Evolutionary conservation across 805 yeast genomes (phyloP), one percentile per base, ranked within the genome.

Genomic region (Candida maltosa): DNA sequence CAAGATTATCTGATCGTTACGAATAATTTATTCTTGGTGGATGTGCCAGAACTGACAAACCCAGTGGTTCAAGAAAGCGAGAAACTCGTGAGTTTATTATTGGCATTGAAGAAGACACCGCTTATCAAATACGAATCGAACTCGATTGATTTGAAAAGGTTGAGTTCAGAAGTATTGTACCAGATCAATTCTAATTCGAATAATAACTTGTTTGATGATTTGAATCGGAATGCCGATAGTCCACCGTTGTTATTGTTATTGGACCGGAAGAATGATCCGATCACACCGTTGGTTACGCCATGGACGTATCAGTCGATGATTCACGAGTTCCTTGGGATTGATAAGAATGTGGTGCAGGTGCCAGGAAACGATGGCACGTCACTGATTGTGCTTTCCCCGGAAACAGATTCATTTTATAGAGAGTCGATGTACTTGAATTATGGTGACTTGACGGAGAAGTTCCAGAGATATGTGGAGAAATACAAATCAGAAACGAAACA

Each of bases 291-390:
- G 20, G 62, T 93, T 32, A 77, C 83, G 26, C 98, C 97, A 2
- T 93, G 99, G 99, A 89, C 98, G 1, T 93, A 87, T 60, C 97
- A 91, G 54, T 85, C 96, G 2, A 91, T 93, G 97, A 87, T 93
- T 12, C 95, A 91, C 56, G 97, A 94, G 55, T 72, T 88, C 16
- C 65, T 93, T 20, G 95, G 91, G 2, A 85, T 93, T 39, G 64
- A 70, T 22, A 83, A 87, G 52, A 91, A 93, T 48, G 75, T 89
- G 2, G 95, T 87, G 4, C 83, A 78, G 46, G 56, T 89, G 23
- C 65, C 58, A 1, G 70, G 76, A 1, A 75, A 83, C 2, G 78
- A 73, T 18, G n/a, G n/a, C n/a, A n/a, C n/a, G n/a, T n/a, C n/a
- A n/a, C 62, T 54, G 41, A 46, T 45, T 62, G 78, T 40, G 58